A percentile compares a stretch with the other conserved stretches of the same genome.
Evolutionary conservation across 2,329 filamentous ascomycete species (phyloP).

Genomic region (Sclerotinia minor): DNA sequence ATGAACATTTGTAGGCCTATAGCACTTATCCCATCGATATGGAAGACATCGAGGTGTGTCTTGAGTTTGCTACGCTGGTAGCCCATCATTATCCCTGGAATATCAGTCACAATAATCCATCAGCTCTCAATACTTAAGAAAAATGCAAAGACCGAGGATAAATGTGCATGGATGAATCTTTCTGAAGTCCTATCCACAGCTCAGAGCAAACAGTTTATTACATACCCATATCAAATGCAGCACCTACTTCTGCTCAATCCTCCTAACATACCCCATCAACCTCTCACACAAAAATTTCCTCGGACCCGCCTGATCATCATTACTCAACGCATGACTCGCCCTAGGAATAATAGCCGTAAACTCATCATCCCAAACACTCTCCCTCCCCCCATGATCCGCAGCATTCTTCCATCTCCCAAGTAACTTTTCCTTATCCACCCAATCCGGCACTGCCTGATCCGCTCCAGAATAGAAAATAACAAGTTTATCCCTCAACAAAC

Average conservation of each 20-base stretch:
- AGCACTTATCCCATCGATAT: background rate
- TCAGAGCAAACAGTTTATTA: background rate
- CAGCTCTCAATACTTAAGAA: no score
- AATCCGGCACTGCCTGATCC: slow-evolving; percentile 48
- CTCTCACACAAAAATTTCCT: slow-evolving; percentile 33
- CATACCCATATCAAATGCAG: background rate
- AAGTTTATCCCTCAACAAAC: slow-evolving; percentile 38
- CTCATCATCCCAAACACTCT: slow-evolving; percentile 48
- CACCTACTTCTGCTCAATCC: slow-evolving; percentile 7
- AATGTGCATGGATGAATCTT: background rate
- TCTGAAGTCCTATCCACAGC: background rate
- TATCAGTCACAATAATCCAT: no score
- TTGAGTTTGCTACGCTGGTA: no score
- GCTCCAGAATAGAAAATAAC: slow-evolving; percentile 49
- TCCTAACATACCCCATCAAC: slow-evolving; percentile 28
- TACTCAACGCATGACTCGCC: slow-evolving; percentile 51
- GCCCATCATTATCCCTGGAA: no score
- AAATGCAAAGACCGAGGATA: no score
- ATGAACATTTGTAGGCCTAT: background rate
- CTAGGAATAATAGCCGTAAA: slow-evolving; percentile 50
- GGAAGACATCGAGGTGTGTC: no score
- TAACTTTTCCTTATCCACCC: slow-evolving; percentile 48
- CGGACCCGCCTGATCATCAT: slow-evolving; percentile 49
- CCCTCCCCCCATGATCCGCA: slow-evolving; percentile 42
- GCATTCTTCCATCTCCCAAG: slow-evolving; percentile 47